These are phyloP conservation scores for Ailanthus altissimus DNA, from an alignment of 345 rosid species.

Conservation along the genomic window DNA sequence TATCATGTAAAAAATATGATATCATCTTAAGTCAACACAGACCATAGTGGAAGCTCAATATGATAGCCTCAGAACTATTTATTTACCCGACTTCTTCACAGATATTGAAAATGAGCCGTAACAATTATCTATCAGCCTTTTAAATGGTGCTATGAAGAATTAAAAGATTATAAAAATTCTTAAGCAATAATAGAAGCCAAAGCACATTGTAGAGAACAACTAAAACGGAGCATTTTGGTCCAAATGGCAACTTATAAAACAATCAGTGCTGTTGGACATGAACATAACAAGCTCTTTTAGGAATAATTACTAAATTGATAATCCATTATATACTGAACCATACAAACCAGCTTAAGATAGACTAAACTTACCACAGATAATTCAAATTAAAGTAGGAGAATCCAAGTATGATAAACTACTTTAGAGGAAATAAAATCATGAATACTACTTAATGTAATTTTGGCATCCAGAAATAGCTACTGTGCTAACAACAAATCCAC, in stretches of 20 bases:
- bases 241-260: not conserved
- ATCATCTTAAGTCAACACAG: not conserved
- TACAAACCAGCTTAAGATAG: not conserved
- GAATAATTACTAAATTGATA: not conserved
- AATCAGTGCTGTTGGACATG: not conserved
- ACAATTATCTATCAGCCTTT: not conserved
- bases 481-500: not conserved
- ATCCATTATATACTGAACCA: not conserved
- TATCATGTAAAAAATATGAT: not conserved
- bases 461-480: not conserved
- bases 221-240: not conserved
- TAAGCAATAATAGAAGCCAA: not conserved
- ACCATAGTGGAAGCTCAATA: not conserved
- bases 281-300: not conserved
- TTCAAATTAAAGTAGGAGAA: not conserved
- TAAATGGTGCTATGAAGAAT: not conserved
- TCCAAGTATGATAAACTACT: not conserved
- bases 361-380: not conserved
- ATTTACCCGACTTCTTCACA: not conserved
- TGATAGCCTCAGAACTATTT: not conserved
- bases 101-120: not conserved
- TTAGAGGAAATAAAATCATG: not conserved
- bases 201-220: not conserved
- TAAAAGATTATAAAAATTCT: not conserved
- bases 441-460: not conserved